A percentile compares a stretch with the other conserved stretches of the same genome.
Evolutionary conservation across 1,284 basidiomycete genomes (phyloP).

Genomic region (Entoloma clypeatum): DNA sequence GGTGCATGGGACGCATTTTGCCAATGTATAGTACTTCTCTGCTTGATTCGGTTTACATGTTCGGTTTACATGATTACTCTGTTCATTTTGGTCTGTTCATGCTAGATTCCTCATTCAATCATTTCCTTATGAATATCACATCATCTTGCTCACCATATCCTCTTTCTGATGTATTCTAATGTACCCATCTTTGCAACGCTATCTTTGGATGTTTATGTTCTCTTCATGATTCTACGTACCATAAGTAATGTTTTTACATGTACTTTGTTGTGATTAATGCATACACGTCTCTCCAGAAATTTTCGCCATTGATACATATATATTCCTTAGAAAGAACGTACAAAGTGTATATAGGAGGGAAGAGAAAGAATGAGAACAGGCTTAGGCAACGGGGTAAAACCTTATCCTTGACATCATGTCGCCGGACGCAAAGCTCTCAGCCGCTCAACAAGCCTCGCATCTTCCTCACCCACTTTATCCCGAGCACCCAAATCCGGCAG

Average conservation of each 20-base stretch:
- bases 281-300: slow-evolving; percentile 10
- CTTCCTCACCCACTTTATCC: slow-evolving; percentile 70
- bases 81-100: no score
- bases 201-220: slow-evolving; percentile 12
- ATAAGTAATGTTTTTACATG: slow-evolving; percentile 19
- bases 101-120: no score
- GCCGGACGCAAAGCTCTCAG: slow-evolving; percentile 79
- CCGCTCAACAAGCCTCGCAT: slow-evolving; percentile 76
- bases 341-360: slow-evolving; percentile 1
- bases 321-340: no score
- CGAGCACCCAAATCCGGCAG: slow-evolving; percentile 52
- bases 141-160: slow-evolving; percentile 3
- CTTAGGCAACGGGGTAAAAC: slow-evolving; percentile 2
- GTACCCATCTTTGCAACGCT: slow-evolving; percentile 18
- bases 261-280: slow-evolving; percentile 19
- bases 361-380: slow-evolving; percentile 1
- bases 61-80: no score
- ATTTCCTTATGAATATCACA: no score
- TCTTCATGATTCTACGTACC: slow-evolving; percentile 5
- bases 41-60: no score
- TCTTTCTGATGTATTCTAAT: slow-evolving; percentile 11
- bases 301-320: no score
- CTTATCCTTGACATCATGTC: slow-evolving; percentile 34
- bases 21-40: no score
- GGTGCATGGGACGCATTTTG: no score